Percentiles rank a stretch among this genome's conserved stretches.
phyloP scores from a whole-genome alignment of 306 rosid species.

The Lablab purpureus region DNA sequence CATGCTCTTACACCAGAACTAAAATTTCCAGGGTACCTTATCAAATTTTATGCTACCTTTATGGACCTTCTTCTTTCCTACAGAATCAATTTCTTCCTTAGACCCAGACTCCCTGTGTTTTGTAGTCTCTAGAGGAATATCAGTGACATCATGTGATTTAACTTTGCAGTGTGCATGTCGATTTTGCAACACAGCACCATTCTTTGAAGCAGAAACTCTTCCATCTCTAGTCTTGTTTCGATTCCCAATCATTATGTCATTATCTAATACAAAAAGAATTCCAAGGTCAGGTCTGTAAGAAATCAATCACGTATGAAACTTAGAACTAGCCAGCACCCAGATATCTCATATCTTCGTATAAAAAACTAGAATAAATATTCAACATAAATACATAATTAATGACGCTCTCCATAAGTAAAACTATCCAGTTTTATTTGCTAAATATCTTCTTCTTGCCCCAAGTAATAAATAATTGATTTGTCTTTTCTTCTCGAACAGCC shows the following conservation, averaged over 20 bases:
- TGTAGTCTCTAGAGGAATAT: conserved; percentile 48
- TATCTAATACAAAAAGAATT: conserved; percentile 61
- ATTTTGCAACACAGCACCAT: conserved; percentile 50
- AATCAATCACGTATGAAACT: background rate
- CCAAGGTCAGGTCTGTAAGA: conserved; percentile 8
- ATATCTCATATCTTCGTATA: conserved; percentile 3
- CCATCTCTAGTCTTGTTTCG: conserved; percentile 58
- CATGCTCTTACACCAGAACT: conserved; percentile 43
- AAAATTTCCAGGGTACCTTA: conserved; percentile 52
- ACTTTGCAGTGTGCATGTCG: conserved; percentile 61
- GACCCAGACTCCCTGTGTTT: conserved; percentile 51
- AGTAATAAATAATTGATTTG: background rate
- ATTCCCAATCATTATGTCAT: conserved; percentile 68
- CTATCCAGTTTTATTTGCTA: background rate
- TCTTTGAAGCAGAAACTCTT: conserved; percentile 60
- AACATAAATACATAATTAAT: background rate
- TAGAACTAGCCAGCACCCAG: background rate
- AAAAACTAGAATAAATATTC: conserved; percentile 33
- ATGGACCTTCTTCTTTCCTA: conserved; percentile 50
- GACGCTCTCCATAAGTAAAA: background rate
- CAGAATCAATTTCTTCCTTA: conserved; percentile 40
- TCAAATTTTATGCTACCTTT: conserved; percentile 52
- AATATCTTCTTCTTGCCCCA: no score
- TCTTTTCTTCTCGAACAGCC: conserved; percentile 17
- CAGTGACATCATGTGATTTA: conserved; percentile 48